Evolutionary conservation across 2,329 filamentous ascomycete genomes (phyloP), one percentile per base, ranked within the genome.

Genomic region (Elsinoe ampelina): DNA sequence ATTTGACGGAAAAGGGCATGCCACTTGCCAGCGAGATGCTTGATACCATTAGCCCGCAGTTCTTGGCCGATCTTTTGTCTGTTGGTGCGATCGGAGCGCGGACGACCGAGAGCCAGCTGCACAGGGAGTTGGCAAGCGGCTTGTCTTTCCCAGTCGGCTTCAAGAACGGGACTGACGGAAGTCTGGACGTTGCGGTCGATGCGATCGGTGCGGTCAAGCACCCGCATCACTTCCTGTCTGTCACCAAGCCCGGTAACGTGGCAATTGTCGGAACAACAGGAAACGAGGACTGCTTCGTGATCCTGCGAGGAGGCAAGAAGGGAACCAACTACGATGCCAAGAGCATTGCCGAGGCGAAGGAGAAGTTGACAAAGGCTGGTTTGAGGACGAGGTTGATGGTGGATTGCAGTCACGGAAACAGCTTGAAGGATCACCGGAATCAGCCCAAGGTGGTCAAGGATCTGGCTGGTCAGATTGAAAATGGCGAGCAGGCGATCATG

Each of bases 151-250:
- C 93, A 1, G 90, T 98, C 10, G 93, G 93, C 54, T 98, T 98
- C 86, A 98, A 98, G 82, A 98, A 98, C 73, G 93, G 93, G 62
- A 98, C 93, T 32, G 93, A 98, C 70, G 93, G 93, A 54, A 86
- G 85, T 7, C 76, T 97, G 48, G 82, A 85, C 57, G 91, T 97
- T 3, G 91, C 93, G 11, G 89, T 97, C 64, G 93, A 98, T 70
- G 93, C 93, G 52, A 95, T 97, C 70, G 90, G 91, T 60, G 89
- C 93, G 13, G 92, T 95, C 52, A 84, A 82, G 70, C 89, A 95
- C 69, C 89, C 89, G 13, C 93, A 98, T 69, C 90, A 96, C 77
- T 97, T 98, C 80, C 80, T 98, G 64, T 95, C 90, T 5, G 92
- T 97, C 63, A 97, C 93, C 19, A 97, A 97, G 78, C 91, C 91